A percentile compares a stretch with the other conserved stretches of the same genome.
Evolutionary conservation across 345 rosid species (phyloP).

Genomic region (Melaleuca quinquenervia): DNA sequence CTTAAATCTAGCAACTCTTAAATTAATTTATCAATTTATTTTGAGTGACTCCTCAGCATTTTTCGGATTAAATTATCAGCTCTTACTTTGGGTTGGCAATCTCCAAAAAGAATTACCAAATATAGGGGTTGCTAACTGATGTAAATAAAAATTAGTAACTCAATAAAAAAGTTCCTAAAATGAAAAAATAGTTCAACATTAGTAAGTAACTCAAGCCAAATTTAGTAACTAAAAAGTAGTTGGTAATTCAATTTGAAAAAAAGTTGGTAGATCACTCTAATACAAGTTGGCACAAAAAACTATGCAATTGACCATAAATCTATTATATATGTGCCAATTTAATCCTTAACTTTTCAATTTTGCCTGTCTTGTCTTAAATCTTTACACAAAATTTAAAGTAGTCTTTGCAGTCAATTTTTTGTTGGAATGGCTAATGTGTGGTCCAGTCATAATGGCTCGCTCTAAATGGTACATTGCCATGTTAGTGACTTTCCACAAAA

Average conservation of each 20-base stretch:
- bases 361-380: not conserved
- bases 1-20: not conserved
- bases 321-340: not conserved
- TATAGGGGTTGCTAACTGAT: not conserved
- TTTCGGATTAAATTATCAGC: not conserved
- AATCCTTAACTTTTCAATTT: not conserved
- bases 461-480: fast-evolving
- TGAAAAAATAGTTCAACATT: not conserved
- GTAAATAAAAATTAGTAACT: not conserved
- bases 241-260: not conserved
- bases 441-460: fast-evolving
- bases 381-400: not conserved
- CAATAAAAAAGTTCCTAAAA: not conserved
- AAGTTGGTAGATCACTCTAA: not conserved
- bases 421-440: fast-evolving
- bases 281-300: not conserved
- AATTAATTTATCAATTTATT: not conserved
- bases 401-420: fast-evolving
- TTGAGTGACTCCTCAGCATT: not conserved
- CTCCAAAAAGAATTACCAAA: not conserved
- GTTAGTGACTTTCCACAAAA: not conserved
- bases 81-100: not conserved
- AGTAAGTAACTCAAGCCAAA: not conserved
- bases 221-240: not conserved
- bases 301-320: not conserved